Conservation (phyloP, 164 flowering plant genomes). For the Dillenia suffruticosa region DNA sequence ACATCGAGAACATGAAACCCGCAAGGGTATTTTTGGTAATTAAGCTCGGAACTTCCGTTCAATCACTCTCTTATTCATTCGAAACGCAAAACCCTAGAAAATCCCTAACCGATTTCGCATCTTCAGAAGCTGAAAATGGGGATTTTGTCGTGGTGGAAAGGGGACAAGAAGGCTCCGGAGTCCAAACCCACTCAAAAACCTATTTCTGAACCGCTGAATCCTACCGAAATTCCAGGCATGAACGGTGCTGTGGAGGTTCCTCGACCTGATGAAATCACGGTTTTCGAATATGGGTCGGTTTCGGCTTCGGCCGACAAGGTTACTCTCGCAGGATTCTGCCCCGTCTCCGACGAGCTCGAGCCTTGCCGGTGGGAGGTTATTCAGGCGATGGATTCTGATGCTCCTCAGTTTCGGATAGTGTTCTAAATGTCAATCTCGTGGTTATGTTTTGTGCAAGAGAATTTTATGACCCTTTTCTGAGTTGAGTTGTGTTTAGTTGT, state of each 20-base stretch:
- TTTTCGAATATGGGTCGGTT: constrained; percentile 90
- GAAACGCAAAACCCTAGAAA: constrained; percentile 10
- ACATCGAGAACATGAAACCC: too few relatives aligned
- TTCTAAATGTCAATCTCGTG: constrained; percentile 35
- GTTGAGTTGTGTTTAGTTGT: too few relatives aligned
- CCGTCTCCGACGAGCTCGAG: constrained; percentile 94
- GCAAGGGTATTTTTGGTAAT: too few relatives aligned
- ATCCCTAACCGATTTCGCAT: neutral
- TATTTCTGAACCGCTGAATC: constrained; percentile 15
- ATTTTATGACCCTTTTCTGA: too few relatives aligned
- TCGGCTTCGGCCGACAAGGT: constrained; percentile 69
- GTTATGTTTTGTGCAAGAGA: too few relatives aligned
- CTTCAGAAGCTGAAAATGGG: constrained; percentile 39
- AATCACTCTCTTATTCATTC: neutral
- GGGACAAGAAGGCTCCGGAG: constrained; percentile 16
- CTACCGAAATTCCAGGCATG: constrained; percentile 47
- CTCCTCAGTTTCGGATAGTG: constrained; percentile 88
- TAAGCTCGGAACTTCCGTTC: too few relatives aligned
- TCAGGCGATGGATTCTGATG: constrained; percentile 50
- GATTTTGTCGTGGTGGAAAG: constrained; percentile 61
- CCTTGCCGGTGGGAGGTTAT: constrained; percentile 94
- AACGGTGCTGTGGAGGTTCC: constrained; percentile 81
- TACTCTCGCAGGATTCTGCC: constrained; percentile 87
- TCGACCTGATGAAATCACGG: constrained; percentile 43
- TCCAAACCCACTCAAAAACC: constrained; percentile 12